Evolutionary conservation across 75 land plant species (phyloP).

Genomic region (Pseudotsuga menziesii): DNA sequence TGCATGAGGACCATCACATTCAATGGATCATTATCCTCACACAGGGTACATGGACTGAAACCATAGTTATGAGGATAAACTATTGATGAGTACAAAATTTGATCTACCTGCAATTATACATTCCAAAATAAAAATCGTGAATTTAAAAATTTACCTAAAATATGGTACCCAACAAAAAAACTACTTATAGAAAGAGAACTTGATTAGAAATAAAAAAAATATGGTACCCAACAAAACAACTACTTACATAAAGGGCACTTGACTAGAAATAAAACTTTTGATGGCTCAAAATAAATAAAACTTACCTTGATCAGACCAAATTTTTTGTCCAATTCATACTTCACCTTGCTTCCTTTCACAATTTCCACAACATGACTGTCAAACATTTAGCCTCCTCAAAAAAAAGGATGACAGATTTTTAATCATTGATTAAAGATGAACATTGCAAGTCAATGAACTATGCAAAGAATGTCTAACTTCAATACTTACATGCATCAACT

Average conservation of each 20-base stretch:
- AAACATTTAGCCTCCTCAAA: neutral
- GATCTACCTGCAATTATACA: constrained; percentile 58
- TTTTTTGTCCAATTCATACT: constrained; percentile 79
- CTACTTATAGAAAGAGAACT: too few relatives aligned
- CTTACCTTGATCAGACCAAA: constrained; percentile 69
- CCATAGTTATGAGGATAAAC: constrained; percentile 99
- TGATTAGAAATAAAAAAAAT: too few relatives aligned
- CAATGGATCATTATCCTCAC: constrained; percentile 94
- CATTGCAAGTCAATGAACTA: neutral
- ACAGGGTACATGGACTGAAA: constrained; percentile 90
- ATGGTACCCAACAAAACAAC: too few relatives aligned
- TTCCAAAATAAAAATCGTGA: neutral
- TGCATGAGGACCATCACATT: constrained; percentile 95
- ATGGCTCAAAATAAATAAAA: neutral
- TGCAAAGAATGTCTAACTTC: too few relatives aligned
- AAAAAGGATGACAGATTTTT: neutral
- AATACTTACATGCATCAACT: neutral
- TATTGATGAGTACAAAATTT: constrained; percentile 91
- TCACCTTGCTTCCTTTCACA: constrained; percentile 72
- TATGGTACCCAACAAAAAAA: neutral
- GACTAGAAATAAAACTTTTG: neutral
- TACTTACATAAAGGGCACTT: neutral
- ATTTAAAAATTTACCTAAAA: neutral
- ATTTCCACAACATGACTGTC: constrained; percentile 61
- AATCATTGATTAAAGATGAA: neutral